A percentile compares a stretch with the other conserved stretches of the same genome.
phyloP scores from a whole-genome alignment of 257 asterid species.

The Solanum ahanhuiri region DNA sequence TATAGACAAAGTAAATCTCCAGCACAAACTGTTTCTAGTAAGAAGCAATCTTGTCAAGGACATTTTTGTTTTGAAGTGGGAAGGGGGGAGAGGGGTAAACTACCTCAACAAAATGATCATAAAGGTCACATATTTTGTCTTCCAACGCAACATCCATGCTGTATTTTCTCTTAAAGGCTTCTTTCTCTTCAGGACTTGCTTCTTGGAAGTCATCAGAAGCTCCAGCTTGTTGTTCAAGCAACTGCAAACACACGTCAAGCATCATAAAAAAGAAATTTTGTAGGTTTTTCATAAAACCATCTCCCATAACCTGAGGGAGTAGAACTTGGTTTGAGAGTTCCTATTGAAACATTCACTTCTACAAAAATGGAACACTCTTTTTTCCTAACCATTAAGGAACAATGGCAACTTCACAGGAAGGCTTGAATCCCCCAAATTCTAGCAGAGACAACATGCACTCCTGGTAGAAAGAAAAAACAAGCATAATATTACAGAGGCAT shows the following conservation, averaged over 20 bases:
- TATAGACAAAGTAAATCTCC: constrained; percentile 3
- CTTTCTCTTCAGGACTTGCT: constrained; percentile 54
- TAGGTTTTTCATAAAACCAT: background rate
- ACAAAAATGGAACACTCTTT: background rate
- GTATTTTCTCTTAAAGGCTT: constrained; percentile 50
- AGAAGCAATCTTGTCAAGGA: background rate
- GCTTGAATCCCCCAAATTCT: background rate
- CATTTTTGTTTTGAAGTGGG: background rate
- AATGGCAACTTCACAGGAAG: background rate
- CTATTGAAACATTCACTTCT: background rate
- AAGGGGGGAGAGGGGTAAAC: background rate
- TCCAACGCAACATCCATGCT: constrained; percentile 81
- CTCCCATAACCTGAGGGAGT: background rate
- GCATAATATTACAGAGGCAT: constrained; percentile 7
- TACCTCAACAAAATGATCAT: constrained; percentile 79
- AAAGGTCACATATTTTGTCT: constrained; percentile 75
- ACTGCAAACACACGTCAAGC: constrained; percentile 34
- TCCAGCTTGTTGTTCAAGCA: constrained; percentile 45
- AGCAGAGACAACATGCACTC: background rate
- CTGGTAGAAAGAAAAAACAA: background rate
- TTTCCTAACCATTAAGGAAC: background rate
- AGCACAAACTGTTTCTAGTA: background rate
- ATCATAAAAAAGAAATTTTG: background rate
- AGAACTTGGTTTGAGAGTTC: background rate
- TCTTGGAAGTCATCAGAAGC: constrained; percentile 69